Conservation (phyloP, 2,329 filamentous ascomycete genomes). For the Cucurbitaria berberidis region DNA sequence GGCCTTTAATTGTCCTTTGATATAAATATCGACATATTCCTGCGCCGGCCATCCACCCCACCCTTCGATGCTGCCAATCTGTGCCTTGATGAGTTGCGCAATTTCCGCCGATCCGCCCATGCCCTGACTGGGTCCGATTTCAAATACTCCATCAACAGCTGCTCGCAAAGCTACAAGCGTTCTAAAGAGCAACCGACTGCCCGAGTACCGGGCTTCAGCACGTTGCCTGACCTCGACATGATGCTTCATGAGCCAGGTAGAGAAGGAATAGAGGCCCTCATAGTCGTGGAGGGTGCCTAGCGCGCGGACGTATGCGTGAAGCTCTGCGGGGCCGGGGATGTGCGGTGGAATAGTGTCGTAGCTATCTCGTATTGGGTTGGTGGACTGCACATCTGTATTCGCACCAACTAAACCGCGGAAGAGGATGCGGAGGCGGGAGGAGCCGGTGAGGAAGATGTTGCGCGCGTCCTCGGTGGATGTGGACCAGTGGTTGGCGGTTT, state of each 20-base stretch:
- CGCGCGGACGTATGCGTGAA: constrained; percentile 68
- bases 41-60: constrained; percentile 55
- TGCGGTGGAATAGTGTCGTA: constrained; percentile 44
- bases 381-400: constrained; percentile 17
- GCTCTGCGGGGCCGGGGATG: constrained; percentile 54
- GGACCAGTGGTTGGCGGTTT: constrained; percentile 19
- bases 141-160: constrained; percentile 42
- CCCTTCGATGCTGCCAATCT: constrained; percentile 45
- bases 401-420: constrained; percentile 36
- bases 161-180: constrained; percentile 50
- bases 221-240: constrained; percentile 36
- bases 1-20: constrained; percentile 22
- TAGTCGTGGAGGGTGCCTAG: constrained; percentile 67
- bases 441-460: constrained; percentile 22
- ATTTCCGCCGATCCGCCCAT: constrained; percentile 38
- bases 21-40: constrained; percentile 49
- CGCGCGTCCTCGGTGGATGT: constrained; percentile 13
- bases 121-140: constrained; percentile 20
- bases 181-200: constrained; percentile 36
- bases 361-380: not conserved
- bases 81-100: constrained; percentile 35
- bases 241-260: constrained; percentile 62
- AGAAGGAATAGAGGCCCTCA: constrained; percentile 62
- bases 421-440: constrained; percentile 28
- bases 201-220: constrained; percentile 31